Conservation (phyloP, 176 grass and related monocot genomes). For the Areca catechu region DNA sequence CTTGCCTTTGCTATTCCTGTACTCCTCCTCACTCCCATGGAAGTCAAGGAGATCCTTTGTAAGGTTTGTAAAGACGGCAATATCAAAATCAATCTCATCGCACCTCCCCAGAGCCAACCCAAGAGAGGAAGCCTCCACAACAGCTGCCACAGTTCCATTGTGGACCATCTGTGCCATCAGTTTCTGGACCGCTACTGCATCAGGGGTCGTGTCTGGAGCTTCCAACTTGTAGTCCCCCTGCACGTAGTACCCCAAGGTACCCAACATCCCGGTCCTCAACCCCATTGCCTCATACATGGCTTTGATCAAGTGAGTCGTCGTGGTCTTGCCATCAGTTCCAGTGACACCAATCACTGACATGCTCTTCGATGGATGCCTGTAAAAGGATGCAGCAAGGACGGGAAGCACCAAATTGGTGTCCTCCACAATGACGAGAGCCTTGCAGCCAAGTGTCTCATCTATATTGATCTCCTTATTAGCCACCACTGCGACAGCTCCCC, state of each 20-base stretch:
- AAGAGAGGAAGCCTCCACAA: slow-evolving; percentile 55
- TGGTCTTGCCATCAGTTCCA: slow-evolving; percentile 51
- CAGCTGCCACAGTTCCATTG: slow-evolving; percentile 77
- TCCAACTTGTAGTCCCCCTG: slow-evolving; percentile 60
- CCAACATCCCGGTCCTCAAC: slow-evolving; percentile 64
- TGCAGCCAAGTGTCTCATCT: slow-evolving; percentile 76
- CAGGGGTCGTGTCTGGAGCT: slow-evolving; percentile 22
- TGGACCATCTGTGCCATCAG: slow-evolving; percentile 87
- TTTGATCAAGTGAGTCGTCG: slow-evolving; percentile 69
- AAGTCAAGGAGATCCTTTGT: slow-evolving; percentile 38
- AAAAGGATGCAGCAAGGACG: slow-evolving; percentile 66
- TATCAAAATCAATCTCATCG: slow-evolving; percentile 73
- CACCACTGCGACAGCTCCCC: slow-evolving; percentile 74
- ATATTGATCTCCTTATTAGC: slow-evolving; percentile 84
- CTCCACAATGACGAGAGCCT: slow-evolving; percentile 80
- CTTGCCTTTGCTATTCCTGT: slow-evolving; percentile 51
- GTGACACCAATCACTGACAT: slow-evolving; percentile 61
- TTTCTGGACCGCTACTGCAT: slow-evolving; percentile 65
- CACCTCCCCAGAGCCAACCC: slow-evolving; percentile 32
- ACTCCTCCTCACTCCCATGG: slow-evolving; percentile 53
- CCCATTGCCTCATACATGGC: slow-evolving; percentile 86
- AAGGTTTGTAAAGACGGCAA: slow-evolving; percentile 78
- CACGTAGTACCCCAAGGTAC: slow-evolving; percentile 58
- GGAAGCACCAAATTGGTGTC: slow-evolving; percentile 42
- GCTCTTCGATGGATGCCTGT: slow-evolving; percentile 51